Conservation (phyloP, 306 rosid genomes). For the Gleditsia sinensis region DNA sequence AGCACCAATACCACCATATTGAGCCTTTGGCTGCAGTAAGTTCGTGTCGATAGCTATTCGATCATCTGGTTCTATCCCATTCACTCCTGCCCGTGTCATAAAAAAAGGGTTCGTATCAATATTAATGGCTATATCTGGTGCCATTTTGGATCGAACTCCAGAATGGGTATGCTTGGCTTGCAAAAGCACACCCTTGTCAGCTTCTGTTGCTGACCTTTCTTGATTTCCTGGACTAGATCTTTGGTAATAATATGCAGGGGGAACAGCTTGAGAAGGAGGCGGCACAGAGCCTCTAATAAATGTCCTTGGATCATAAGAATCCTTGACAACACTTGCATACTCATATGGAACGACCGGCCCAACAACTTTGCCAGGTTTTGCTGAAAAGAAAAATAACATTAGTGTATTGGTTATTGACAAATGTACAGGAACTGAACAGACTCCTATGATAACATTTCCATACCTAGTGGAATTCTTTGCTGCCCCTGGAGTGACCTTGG, state of each 20-base stretch:
- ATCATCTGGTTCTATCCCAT: slow-evolving; percentile 60
- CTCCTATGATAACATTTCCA: not conserved
- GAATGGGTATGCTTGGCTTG: slow-evolving; percentile 67
- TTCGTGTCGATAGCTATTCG: slow-evolving; percentile 63
- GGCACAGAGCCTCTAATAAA: slow-evolving; percentile 61
- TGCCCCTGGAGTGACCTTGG: slow-evolving; percentile 65
- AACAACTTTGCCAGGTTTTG: slow-evolving; percentile 85
- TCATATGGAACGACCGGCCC: slow-evolving; percentile 84
- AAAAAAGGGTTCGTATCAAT: slow-evolving; percentile 82
- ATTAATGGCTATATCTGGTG: slow-evolving; percentile 74
- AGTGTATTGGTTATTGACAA: not conserved
- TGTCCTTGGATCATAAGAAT: slow-evolving; percentile 76
- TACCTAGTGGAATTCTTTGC: slow-evolving; percentile 78
- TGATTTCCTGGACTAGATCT: slow-evolving; percentile 57
- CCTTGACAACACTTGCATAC: slow-evolving; percentile 58
- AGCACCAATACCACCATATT: slow-evolving; percentile 54
- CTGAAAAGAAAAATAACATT: slow-evolving; percentile 43
- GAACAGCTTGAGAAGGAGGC: slow-evolving; percentile 66
- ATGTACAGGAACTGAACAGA: not conserved
- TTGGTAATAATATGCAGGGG: slow-evolving; percentile 65
- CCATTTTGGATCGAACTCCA: slow-evolving; percentile 64
- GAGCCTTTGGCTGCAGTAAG: slow-evolving; percentile 68
- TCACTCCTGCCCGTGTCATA: slow-evolving; percentile 84
- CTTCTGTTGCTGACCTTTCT: slow-evolving; percentile 56
- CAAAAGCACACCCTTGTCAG: slow-evolving; percentile 43